phyloP scores from a whole-genome alignment of 2,329 filamentous ascomycete genomes.

The Fusarium cicatricum region DNA sequence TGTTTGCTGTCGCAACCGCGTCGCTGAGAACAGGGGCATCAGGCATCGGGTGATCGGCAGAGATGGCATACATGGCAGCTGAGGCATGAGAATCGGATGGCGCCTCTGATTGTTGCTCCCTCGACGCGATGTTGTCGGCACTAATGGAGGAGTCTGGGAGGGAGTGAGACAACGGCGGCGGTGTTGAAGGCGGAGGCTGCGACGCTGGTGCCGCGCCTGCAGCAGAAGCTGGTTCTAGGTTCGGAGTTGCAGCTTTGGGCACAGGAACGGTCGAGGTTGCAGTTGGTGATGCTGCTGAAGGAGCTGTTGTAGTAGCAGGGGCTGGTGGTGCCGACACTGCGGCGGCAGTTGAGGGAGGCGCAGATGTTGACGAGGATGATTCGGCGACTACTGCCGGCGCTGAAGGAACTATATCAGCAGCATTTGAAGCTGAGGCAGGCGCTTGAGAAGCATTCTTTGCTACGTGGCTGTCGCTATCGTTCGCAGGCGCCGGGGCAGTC shows the following conservation, averaged over 20 bases:
- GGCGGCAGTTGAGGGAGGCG: conserved; percentile 11
- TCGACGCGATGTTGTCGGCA: conserved; percentile 21
- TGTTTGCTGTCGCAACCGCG: conserved; percentile 12
- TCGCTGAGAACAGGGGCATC: conserved; percentile 28
- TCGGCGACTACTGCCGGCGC: conserved; percentile 1
- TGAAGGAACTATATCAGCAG: conserved; percentile 7
- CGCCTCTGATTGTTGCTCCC: conserved; percentile 31
- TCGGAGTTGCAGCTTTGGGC: conserved; percentile 9
- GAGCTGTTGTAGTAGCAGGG: conserved; percentile 11
- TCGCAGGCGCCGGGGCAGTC: conserved; percentile 18
- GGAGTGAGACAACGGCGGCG: conserved; percentile 23
- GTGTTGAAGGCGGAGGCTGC: conserved; percentile 34
- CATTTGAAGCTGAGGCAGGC: conserved; percentile 14
- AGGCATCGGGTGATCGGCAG: conserved; percentile 34
- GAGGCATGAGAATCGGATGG: conserved; percentile 16
- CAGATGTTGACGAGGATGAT: conserved; percentile 20
- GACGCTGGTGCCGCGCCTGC: conserved; percentile 7
- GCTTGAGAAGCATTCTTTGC: conserved; percentile 19
- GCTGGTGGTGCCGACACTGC: conserved; percentile 8
- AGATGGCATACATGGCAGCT: conserved; percentile 20
- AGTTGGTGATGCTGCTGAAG: conserved; percentile 10
- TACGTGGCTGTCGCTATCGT: conserved; percentile 24
- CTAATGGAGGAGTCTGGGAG: conserved; percentile 7
- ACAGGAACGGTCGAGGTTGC: conserved; percentile 8
- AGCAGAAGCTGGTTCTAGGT: conserved; percentile 10